Conservation (phyloP, 495 filamentous ascomycete genomes). For the Penicillium antarcticum region DNA sequence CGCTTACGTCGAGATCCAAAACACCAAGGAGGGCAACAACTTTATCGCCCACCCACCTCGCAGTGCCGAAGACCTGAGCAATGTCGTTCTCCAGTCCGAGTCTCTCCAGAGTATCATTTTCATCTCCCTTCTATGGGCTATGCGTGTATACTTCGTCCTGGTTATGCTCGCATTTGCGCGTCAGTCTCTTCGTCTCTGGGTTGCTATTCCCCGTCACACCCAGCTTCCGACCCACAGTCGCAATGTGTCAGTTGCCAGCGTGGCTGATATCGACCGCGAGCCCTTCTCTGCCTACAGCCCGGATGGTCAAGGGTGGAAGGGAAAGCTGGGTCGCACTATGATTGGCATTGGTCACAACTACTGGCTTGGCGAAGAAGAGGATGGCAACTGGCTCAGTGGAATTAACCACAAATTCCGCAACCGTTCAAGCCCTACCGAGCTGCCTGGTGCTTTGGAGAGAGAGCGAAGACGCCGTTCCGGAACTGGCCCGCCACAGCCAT, state of each 20-base stretch:
- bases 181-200: slow-evolving; percentile 58
- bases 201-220: slow-evolving; percentile 44
- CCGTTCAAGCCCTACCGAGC: slow-evolving; percentile 26
- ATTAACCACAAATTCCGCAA: slow-evolving; percentile 56
- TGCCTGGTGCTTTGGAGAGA: slow-evolving; percentile 57
- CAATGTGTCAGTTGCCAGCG: slow-evolving; percentile 44
- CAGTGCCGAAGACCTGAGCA: slow-evolving; percentile 36
- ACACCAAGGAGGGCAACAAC: slow-evolving; percentile 21
- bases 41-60: slow-evolving; percentile 29
- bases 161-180: slow-evolving; percentile 79
- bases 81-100: slow-evolving; percentile 61
- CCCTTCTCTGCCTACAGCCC: slow-evolving; percentile 66
- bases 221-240: slow-evolving; percentile 43
- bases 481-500: slow-evolving; percentile 58
- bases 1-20: slow-evolving; percentile 25
- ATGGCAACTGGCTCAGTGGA: slow-evolving; percentile 58
- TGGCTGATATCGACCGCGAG: slow-evolving; percentile 55
- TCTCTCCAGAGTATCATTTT: slow-evolving; percentile 72
- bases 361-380: slow-evolving; percentile 64
- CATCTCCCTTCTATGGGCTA: slow-evolving; percentile 64
- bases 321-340: slow-evolving; percentile 70
- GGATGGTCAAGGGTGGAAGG: slow-evolving; percentile 73
- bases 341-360: slow-evolving; percentile 65
- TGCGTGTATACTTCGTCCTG: slow-evolving; percentile 74
- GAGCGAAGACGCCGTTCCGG: slow-evolving; percentile 66